Conservation (phyloP, 768 basidiomycete genomes). For the Termitomyces eurrhizus region DNA sequence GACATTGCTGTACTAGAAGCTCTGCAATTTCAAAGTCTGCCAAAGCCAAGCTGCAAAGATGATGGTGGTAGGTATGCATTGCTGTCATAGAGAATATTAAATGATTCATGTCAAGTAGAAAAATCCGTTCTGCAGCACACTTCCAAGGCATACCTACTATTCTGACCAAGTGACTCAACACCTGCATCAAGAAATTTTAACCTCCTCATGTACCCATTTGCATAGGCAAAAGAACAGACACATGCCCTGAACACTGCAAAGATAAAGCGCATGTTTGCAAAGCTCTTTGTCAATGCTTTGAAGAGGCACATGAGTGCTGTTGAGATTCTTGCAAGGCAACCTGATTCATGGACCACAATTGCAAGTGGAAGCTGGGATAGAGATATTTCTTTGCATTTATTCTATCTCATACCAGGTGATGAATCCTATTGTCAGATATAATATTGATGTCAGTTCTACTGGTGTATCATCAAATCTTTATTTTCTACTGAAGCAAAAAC, state of each 20-base stretch:
- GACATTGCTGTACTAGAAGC: constrained; percentile 21
- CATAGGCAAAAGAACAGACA: constrained; percentile 89
- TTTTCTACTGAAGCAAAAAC: too few species aligned
- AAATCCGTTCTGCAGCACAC: too few species aligned
- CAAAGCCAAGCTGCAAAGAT: too few species aligned
- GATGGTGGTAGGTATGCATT: too few species aligned
- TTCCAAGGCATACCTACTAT: constrained; percentile 53
- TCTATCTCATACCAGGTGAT: not conserved
- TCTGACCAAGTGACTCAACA: constrained; percentile 76
- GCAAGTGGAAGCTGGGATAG: constrained; percentile 97
- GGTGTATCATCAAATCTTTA: too few species aligned
- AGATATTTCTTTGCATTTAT: constrained; percentile 47
- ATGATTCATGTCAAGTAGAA: too few species aligned
- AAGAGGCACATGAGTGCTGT: constrained; percentile 95
- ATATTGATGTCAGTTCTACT: constrained; percentile 38
- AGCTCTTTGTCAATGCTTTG: constrained; percentile 85
- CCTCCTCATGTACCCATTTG: constrained; percentile 93
- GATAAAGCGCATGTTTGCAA: constrained; percentile 97
- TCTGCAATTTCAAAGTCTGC: too few species aligned
- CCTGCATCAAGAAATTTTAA: constrained; percentile 90
- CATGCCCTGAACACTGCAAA: constrained; percentile 94
- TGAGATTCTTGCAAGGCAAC: constrained; percentile 75
- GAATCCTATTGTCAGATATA: constrained; percentile 48
- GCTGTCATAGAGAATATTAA: too few species aligned
- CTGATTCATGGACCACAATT: constrained; percentile 68